These are phyloP conservation scores for Erigeron canadensis DNA, from an alignment of 129 eudicot genomes.

Conservation along the genomic window DNA sequence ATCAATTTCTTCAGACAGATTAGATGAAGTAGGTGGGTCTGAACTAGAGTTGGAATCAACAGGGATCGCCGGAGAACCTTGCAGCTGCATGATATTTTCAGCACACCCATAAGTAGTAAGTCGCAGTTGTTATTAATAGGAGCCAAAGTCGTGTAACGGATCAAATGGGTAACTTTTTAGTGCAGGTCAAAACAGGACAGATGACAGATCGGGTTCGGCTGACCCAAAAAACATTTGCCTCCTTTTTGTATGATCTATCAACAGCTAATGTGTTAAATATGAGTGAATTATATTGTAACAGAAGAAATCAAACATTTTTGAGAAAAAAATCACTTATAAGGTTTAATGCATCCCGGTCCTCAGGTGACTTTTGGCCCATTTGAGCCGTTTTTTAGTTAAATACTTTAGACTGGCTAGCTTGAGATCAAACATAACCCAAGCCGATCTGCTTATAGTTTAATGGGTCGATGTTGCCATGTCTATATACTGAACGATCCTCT, in stretches of 20 bases:
- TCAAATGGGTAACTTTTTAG: neutral
- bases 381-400: neutral
- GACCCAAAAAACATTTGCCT: neutral
- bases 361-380: neutral
- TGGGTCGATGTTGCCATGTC: neutral
- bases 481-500: neutral
- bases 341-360: neutral
- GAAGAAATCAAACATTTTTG: neutral
- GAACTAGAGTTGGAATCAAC: constrained; percentile 57
- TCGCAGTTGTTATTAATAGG: constrained; percentile 2
- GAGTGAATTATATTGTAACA: neutral
- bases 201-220: neutral
- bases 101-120: constrained; percentile 12
- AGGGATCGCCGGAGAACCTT: constrained; percentile 64
- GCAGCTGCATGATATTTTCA: constrained; percentile 45
- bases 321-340: neutral
- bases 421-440: neutral
- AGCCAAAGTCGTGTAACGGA: constrained; percentile 1
- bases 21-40: constrained; percentile 57
- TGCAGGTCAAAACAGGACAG: neutral
- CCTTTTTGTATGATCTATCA: neutral
- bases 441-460: neutral
- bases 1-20: constrained; percentile 62
- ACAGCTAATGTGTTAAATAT: neutral
- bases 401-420: neutral